Evolutionary conservation across 768 basidiomycete species (phyloP).

Genomic region (Suillus paluster): DNA sequence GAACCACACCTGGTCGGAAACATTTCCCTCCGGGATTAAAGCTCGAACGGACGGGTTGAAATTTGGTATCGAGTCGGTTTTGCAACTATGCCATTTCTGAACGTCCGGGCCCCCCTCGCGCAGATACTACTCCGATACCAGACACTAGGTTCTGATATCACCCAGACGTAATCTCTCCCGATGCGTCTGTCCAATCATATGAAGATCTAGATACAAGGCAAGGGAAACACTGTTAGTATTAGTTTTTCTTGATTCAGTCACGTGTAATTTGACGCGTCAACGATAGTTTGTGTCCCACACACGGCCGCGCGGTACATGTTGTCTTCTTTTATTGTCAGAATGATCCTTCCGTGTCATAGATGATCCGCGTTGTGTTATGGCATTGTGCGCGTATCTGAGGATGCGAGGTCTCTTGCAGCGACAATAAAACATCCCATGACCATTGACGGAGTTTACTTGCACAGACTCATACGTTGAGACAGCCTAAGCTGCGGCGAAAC

Average conservation of each 20-base stretch:
- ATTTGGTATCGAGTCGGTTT: neutral
- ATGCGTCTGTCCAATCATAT: neutral
- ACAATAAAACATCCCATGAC: neutral
- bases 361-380: neutral
- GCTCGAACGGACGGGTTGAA: neutral
- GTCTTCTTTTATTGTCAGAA: neutral
- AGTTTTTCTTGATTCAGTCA: neutral
- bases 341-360: constrained; percentile 7
- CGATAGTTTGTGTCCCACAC: constrained; percentile 1
- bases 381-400: neutral
- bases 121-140: neutral
- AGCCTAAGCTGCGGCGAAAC: neutral
- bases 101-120: neutral
- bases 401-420: neutral
- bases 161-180: neutral
- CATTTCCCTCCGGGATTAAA: neutral
- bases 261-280: neutral
- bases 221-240: neutral
- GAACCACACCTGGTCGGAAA: neutral
- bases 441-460: neutral
- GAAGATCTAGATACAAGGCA: neutral
- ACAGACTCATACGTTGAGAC: neutral
- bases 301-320: neutral
- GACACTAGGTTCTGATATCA: neutral
- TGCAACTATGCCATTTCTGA: neutral